Conservation (phyloP, 352 stramenopile genomes). For the Pseudoperonospora humuli region DNA sequence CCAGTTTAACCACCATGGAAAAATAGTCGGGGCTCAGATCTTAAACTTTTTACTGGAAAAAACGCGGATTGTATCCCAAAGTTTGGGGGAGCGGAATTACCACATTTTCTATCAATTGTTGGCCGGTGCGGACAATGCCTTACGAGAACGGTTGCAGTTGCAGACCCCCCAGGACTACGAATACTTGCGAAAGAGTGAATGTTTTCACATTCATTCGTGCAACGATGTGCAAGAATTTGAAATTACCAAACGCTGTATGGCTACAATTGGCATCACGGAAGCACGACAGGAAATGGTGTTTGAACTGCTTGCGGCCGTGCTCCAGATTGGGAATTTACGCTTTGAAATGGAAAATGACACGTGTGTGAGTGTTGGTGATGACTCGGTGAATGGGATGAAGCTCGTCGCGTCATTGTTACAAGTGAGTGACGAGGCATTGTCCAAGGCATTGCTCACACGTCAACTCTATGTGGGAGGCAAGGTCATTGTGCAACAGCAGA, state of each 20-base stretch:
- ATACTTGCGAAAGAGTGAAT: slow-evolving; percentile 84
- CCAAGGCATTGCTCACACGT: slow-evolving; percentile 67
- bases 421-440: slow-evolving; percentile 67
- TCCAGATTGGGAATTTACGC: slow-evolving; percentile 84
- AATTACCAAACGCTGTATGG: slow-evolving; percentile 79
- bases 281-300: slow-evolving; percentile 80
- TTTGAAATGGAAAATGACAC: slow-evolving; percentile 81
- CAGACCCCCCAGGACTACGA: slow-evolving; percentile 77
- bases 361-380: slow-evolving; percentile 48
- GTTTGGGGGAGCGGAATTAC: slow-evolving; percentile 92
- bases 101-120: slow-evolving; percentile 96
- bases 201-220: slow-evolving; percentile 64
- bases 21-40: slow-evolving; percentile 87
- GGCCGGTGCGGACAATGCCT: slow-evolving; percentile 60
- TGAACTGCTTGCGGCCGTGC: slow-evolving; percentile 74
- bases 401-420: slow-evolving; percentile 69
- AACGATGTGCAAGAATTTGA: slow-evolving; percentile 81
- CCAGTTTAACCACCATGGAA: slow-evolving; percentile 89
- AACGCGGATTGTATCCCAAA: slow-evolving; percentile 86
- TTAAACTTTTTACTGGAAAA: slow-evolving; percentile 90
- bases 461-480: slow-evolving; percentile 86
- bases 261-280: slow-evolving; percentile 82
- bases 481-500: slow-evolving; percentile 86
- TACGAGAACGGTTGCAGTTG: slow-evolving; percentile 61
- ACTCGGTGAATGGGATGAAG: slow-evolving; percentile 37